Percentiles rank a stretch among this genome's conserved stretches.
Conservation (phyloP, 2,329 filamentous ascomycete species). For the Exophiala xenobiotica region DNA sequence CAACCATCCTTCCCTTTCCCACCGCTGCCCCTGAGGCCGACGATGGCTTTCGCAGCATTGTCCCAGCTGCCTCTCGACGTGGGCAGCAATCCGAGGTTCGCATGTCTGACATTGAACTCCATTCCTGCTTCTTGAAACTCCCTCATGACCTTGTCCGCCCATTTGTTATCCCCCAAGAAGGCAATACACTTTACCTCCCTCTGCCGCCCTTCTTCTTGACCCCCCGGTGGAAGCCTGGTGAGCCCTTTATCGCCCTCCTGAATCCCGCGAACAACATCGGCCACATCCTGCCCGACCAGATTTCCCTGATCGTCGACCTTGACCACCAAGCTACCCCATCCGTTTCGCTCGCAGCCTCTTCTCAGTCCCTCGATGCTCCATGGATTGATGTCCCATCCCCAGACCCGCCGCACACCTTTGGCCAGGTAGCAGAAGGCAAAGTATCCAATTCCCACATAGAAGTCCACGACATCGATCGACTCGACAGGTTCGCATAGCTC, state of each 20-base stretch:
- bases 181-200: slow-evolving; percentile 57
- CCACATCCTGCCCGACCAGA: slow-evolving; percentile 21
- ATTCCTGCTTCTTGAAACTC: slow-evolving; percentile 32
- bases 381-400: slow-evolving; percentile 89
- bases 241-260: background rate
- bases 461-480: slow-evolving; percentile 59
- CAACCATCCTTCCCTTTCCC: slow-evolving; percentile 46
- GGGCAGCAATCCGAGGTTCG: slow-evolving; percentile 60
- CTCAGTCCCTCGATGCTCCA: slow-evolving; percentile 82
- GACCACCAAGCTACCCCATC: slow-evolving; percentile 62
- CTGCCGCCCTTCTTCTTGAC: slow-evolving; percentile 22
- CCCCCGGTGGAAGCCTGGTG: too few species aligned
- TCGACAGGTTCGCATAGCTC: slow-evolving; percentile 31
- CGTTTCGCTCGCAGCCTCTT: slow-evolving; percentile 69
- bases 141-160: slow-evolving; percentile 47
- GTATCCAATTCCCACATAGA: slow-evolving; percentile 93
- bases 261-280: slow-evolving; percentile 38
- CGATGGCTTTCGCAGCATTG: slow-evolving; percentile 50
- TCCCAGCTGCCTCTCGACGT: slow-evolving; percentile 51
- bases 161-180: slow-evolving; percentile 67
- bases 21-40: slow-evolving; percentile 32
- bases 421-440: slow-evolving; percentile 82
- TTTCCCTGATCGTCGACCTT: slow-evolving; percentile 39
- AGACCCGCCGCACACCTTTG: slow-evolving; percentile 65
- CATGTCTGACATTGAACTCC: slow-evolving; percentile 50